Conservation (phyloP, 2,329 filamentous ascomycete species). For the Alternaria incomplexa region DNA sequence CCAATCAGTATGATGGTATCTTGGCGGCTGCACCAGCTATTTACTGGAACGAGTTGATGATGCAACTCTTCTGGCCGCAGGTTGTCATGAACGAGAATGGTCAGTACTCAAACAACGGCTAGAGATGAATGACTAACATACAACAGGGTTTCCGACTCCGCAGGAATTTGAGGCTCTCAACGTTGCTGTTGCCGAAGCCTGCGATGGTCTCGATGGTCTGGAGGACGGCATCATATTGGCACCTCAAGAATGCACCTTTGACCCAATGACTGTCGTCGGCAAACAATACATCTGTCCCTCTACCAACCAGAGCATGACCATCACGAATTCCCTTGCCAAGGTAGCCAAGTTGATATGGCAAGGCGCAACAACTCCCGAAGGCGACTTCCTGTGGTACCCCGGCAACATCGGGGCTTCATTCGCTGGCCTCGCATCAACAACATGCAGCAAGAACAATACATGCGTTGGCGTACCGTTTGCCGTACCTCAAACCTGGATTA, state of each 20-base stretch:
- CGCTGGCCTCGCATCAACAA: constrained; percentile 7
- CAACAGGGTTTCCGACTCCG: constrained; percentile 6
- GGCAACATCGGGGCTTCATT: constrained; percentile 14
- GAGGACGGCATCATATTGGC: constrained; percentile 40
- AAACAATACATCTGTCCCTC: constrained; percentile 10
- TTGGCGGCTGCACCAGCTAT: constrained; percentile 37
- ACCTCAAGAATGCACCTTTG: constrained; percentile 29
- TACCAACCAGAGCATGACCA: constrained; percentile 4
- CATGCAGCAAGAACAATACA: constrained; percentile 15
- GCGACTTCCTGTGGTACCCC: constrained; percentile 22
- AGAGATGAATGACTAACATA: background rate
- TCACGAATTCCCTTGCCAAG: constrained; percentile 13
- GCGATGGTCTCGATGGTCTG: constrained; percentile 35
- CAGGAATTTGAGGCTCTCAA: constrained; percentile 33
- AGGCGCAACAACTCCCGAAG: constrained; percentile 12
- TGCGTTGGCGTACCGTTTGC: constrained; percentile 15
- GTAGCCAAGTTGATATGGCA: constrained; percentile 21
- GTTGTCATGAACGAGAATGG: constrained; percentile 34
- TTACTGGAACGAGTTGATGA: constrained; percentile 19
- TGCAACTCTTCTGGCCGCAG: constrained; percentile 29
- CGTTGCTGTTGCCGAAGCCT: constrained; percentile 20
- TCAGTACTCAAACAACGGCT: background rate
- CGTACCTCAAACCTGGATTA: constrained; percentile 16
- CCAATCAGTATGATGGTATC: constrained; percentile 38
- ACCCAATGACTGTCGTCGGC: constrained; percentile 19